phyloP scores from a whole-genome alignment of 2,329 filamentous ascomycete genomes.

The Cladosporium sp. region DNA sequence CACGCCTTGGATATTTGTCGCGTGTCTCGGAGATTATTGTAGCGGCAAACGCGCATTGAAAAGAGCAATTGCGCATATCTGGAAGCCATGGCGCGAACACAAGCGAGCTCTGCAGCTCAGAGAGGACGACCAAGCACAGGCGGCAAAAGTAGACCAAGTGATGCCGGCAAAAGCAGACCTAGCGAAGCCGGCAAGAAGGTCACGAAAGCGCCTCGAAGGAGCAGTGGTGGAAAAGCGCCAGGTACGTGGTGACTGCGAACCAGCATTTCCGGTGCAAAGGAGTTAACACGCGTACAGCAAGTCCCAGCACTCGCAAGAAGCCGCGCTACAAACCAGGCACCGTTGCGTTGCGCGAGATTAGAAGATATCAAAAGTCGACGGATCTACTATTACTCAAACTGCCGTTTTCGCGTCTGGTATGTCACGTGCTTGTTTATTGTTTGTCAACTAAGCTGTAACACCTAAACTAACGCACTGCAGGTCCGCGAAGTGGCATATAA shows the following conservation, averaged over 20 bases:
- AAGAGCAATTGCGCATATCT: background rate
- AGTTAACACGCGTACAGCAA: constrained; percentile 14
- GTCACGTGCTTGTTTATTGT: constrained; percentile 21
- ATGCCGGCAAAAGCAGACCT: constrained; percentile 25
- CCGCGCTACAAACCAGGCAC: constrained; percentile 61
- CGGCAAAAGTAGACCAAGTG: constrained; percentile 24
- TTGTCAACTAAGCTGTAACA: background rate
- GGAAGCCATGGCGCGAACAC: constrained; percentile 29
- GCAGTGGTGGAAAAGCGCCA: constrained; percentile 3
- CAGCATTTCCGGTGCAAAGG: background rate
- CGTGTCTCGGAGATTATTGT: background rate
- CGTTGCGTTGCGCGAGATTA: constrained; percentile 96
- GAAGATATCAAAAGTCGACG: constrained; percentile 96
- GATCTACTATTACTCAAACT: constrained; percentile 96
- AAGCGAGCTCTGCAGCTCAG: constrained; percentile 14
- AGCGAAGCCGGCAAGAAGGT: constrained; percentile 21
- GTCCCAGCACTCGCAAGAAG: constrained; percentile 29
- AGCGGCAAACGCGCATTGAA: background rate
- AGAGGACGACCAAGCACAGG: constrained; percentile 29
- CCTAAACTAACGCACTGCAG: constrained; percentile 28
- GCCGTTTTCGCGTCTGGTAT: constrained; percentile 88
- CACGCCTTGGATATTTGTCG: background rate
- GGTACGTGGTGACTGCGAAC: background rate
- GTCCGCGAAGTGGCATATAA: constrained; percentile 93
- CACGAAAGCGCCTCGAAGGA: constrained; percentile 16